Evolutionary conservation across 768 basidiomycete species (phyloP), one percentile per base, ranked within the genome.

Genomic region (Boletus huronensis): DNA sequence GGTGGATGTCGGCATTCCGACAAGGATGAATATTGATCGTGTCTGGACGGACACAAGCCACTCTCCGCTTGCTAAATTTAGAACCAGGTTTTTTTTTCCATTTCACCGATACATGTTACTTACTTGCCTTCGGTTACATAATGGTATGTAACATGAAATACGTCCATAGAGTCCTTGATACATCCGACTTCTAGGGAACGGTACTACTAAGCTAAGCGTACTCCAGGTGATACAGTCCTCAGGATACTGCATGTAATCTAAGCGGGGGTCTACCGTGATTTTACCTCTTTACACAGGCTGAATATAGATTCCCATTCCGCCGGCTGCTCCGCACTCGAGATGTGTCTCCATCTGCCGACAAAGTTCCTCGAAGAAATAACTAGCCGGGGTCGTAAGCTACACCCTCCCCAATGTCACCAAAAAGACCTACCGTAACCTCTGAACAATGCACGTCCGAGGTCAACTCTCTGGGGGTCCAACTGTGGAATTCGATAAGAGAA

Each of bases 261-360:
- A 16, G 35, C 43, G 25, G 36, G n/a, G 25, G 36, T 31, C 52
- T 55, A 62, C 42, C 31, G 31, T 46, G 28, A 58, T 45, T 60
- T 57, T 49, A 72, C 62, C 48, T 72, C 69, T 63, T 77, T 79
- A 55, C 75, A 77, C 28, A 83, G 60, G 45, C 79, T 79, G 58
- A 82, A 83, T n/a, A 75, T 70, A 2, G 76, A 78, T 58, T 82
- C 82, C 75, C 77, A 81, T 39, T 69, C 72, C 0, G 77, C 70
- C 3, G 73, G 69, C 14, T 69, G 62, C 42, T 65, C 64, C 3
- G 71, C 72, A 41, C 43, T 65, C 2, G 72, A 65, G 7, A 72
- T 56, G 6, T 71, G 67, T 54, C 73, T 74, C 62, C 78, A 71
- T 60, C 80, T 70, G 32, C 82, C 82, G 47, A 80, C 77, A 50